A percentile compares a stretch with the other conserved stretches of the same genome.
phyloP scores from a whole-genome alignment of 1,284 basidiomycete genomes.

The Irpex sp. region DNA sequence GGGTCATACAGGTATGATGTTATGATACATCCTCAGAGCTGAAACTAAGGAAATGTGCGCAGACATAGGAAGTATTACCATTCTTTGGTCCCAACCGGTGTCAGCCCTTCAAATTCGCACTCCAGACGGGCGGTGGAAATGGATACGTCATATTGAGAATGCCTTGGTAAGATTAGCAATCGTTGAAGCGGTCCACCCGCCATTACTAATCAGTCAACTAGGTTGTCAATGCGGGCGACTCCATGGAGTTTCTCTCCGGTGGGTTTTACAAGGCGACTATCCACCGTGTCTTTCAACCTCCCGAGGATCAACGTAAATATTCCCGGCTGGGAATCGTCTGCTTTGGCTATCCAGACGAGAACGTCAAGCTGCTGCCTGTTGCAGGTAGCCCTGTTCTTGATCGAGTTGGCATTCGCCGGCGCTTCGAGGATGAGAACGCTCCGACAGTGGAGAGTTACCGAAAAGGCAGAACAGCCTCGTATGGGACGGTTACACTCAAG shows the following conservation, averaged over 20 bases:
- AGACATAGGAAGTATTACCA: slow-evolving; percentile 57
- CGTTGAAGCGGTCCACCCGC: not conserved
- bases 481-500: slow-evolving; percentile 30
- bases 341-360: slow-evolving; percentile 34
- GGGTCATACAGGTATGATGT: slow-evolving; percentile 50
- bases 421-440: slow-evolving; percentile 29
- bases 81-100: slow-evolving; percentile 61
- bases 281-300: slow-evolving; percentile 45
- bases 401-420: slow-evolving; percentile 28
- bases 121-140: slow-evolving; percentile 52
- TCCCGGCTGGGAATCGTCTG: slow-evolving; percentile 42
- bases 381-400: slow-evolving; percentile 28
- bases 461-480: slow-evolving; percentile 34
- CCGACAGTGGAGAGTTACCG: slow-evolving; percentile 37
- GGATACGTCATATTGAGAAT: slow-evolving; percentile 57
- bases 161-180: slow-evolving; percentile 39
- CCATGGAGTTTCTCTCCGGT: slow-evolving; percentile 40
- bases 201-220: slow-evolving; percentile 3
- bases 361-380: slow-evolving; percentile 27
- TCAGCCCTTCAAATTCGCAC: slow-evolving; percentile 53
- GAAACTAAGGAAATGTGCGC: not conserved
- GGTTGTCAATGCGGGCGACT: slow-evolving; percentile 43
- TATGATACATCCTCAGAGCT: no score
- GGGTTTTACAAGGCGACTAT: slow-evolving; percentile 41
- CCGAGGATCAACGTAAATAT: slow-evolving; percentile 42